These are phyloP conservation scores for Kalmusia sp. DNA, from an alignment of 2,329 filamentous ascomycete species.

Conservation along the genomic window DNA sequence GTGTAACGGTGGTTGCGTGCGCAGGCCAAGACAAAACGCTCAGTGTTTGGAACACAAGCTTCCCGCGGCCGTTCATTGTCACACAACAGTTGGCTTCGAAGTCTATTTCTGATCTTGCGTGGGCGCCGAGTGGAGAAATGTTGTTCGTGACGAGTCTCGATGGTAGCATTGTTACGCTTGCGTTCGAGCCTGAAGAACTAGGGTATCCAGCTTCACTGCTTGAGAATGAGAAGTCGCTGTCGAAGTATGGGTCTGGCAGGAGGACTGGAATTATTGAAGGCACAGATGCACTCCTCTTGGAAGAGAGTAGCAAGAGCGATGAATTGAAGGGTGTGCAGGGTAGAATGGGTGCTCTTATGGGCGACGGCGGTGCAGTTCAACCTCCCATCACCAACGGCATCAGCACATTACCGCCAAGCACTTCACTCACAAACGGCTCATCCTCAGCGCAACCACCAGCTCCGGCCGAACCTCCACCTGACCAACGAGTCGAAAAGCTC, in stretches of 20 bases:
- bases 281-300: slow-evolving; percentile 83
- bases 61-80: slow-evolving; percentile 87
- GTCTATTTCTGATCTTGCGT: slow-evolving; percentile 91
- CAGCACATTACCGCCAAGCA: background rate
- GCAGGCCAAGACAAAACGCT: slow-evolving; percentile 96
- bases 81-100: slow-evolving; percentile 88
- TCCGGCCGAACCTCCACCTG: slow-evolving; percentile 45
- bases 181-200: slow-evolving; percentile 86
- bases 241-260: slow-evolving; percentile 88
- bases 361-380: slow-evolving; percentile 64
- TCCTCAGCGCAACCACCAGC: slow-evolving; percentile 47
- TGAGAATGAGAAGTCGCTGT: slow-evolving; percentile 90
- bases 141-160: slow-evolving; percentile 88
- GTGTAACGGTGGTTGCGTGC: slow-evolving; percentile 94
- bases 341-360: slow-evolving; percentile 98
- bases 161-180: slow-evolving; percentile 80
- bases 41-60: slow-evolving; percentile 98
- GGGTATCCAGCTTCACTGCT: slow-evolving; percentile 85
- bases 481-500: slow-evolving; percentile 71
- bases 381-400: slow-evolving; percentile 62
- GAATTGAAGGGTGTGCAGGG: slow-evolving; percentile 91
- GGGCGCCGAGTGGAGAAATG: slow-evolving; percentile 89
- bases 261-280: slow-evolving; percentile 93
- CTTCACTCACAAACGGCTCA: slow-evolving; percentile 53
- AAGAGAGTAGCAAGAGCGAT: slow-evolving; percentile 90